Evolutionary conservation across 768 basidiomycete species (phyloP), one percentile per base, ranked within the genome.

Genomic region (Crassisporium funariophilum): DNA sequence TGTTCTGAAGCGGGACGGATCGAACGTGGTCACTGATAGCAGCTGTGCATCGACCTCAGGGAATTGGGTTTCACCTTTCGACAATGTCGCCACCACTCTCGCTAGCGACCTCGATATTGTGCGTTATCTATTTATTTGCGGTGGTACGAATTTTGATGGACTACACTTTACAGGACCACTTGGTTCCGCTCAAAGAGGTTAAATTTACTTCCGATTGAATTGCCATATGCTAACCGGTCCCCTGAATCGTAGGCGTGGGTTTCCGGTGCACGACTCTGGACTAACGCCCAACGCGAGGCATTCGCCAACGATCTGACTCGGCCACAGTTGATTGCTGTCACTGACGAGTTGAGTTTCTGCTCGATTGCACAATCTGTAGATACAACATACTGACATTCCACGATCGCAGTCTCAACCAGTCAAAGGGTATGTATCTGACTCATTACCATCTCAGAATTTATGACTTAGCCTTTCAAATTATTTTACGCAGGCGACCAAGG

Each of bases 141-240:
- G 19, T 29, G n/a, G 16, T 25, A 10, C 22, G 11, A 8, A 35
- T 33, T 45, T 35, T 15, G 16, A 34, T 31, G 36, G 3, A 17
- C 13, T 24, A 4, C 10, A 24, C 3, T 39, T 31, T 31, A 35
- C 35, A 78, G 77, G 78, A 80, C 50, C 78, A 80, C 46, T 31
- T 81, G n/a, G 73, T 81, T 1, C 77, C 79, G 5, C 61, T 80
- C 41, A 81, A 79, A 52, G 77, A 80, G 63, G n/a, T n/a, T n/a
- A n/a, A n/a, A n/a, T n/a, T n/a, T n/a, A n/a, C n/a, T n/a, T n/a
- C n/a, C n/a, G n/a, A n/a, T n/a, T n/a, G n/a, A n/a, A n/a, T n/a
- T n/a, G n/a, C n/a, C n/a, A n/a, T n/a, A n/a, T n/a, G n/a, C n/a
- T n/a, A n/a, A n/a, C n/a, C n/a, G n/a, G n/a, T n/a, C n/a, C n/a